A percentile compares a stretch with the other conserved stretches of the same genome.
These are phyloP conservation scores for Fusarium sp. DNA, from an alignment of 2,329 filamentous ascomycete genomes.

Conservation along the genomic window DNA sequence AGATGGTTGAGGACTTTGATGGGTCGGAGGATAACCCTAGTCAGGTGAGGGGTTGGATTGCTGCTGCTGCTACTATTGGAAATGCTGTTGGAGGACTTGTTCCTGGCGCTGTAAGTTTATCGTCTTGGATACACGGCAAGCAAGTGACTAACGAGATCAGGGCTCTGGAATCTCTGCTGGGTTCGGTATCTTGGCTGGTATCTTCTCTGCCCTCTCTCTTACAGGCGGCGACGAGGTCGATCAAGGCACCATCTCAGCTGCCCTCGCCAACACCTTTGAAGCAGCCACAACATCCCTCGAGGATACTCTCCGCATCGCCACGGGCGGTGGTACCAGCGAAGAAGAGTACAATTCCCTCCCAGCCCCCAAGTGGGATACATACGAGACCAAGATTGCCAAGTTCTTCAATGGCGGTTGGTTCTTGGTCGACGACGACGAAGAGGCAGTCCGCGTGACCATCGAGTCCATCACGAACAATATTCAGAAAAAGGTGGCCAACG, in stretches of 20 bases:
- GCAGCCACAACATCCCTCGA: neutral
- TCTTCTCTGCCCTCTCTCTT: neutral
- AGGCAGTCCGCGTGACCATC: constrained; percentile 2
- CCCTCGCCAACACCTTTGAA: neutral
- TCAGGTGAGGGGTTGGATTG: constrained; percentile 13
- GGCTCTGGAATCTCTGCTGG: neutral
- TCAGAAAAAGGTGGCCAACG: constrained; percentile 35
- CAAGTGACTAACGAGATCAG: neutral
- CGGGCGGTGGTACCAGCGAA: neutral
- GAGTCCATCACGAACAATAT: constrained; percentile 18
- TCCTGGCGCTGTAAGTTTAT: neutral
- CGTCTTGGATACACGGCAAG: accelerated
- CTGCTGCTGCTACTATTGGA: constrained; percentile 5
- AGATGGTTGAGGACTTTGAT: constrained; percentile 11
- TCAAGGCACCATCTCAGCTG: neutral
- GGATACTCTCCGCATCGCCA: constrained; percentile 8
- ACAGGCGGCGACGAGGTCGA: constrained; percentile 11
- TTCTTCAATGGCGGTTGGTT: constrained; percentile 34
- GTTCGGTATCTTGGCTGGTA: neutral
- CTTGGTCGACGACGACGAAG: constrained; percentile 10
- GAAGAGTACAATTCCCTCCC: constrained; percentile 11
- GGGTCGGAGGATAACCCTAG: constrained; percentile 5
- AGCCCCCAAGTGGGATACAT: constrained; percentile 6
- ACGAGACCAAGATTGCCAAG: constrained; percentile 16
- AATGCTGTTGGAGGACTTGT: constrained; percentile 2